Percentiles rank a stretch among this genome's conserved stretches.
Evolutionary conservation across 2,329 filamentous ascomycete species (phyloP).

Genomic region (Penicillium sp.): DNA sequence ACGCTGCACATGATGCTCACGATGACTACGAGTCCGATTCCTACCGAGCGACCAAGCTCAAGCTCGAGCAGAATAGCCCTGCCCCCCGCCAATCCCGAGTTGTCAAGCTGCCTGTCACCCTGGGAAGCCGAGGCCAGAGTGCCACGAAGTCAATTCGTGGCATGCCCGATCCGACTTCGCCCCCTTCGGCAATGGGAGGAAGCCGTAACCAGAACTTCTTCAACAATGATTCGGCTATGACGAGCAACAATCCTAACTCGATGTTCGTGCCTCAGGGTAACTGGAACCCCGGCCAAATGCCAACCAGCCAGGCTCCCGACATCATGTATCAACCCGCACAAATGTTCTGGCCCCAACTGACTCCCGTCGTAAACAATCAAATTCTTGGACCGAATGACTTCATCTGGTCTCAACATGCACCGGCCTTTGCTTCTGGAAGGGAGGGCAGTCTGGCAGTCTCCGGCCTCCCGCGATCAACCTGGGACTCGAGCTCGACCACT

Average conservation of each 20-base stretch:
- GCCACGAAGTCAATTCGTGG: neutral
- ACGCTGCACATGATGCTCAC: neutral
- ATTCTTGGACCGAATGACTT: neutral
- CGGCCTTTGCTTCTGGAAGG: neutral
- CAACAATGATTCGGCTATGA: neutral
- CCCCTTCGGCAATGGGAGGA: neutral
- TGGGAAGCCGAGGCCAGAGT: neutral
- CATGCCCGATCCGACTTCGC: neutral
- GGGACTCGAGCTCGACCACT: neutral
- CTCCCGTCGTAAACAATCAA: neutral
- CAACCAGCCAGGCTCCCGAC: neutral
- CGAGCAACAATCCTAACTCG: neutral
- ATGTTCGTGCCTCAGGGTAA: neutral
- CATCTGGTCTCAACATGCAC: neutral
- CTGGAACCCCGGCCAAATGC: neutral
- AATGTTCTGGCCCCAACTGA: neutral
- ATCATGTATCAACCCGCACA: neutral
- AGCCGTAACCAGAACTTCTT: neutral
- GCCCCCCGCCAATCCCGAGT: neutral
- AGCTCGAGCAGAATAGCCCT: neutral
- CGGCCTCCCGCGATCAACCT: neutral
- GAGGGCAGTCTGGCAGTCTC: neutral
- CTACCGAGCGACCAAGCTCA: neutral
- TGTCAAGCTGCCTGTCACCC: neutral
- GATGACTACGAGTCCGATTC: neutral